Percentiles rank a stretch among this genome's conserved stretches.
Conservation (phyloP, 2,329 filamentous ascomycete species). For the Sarocladium kiliense region DNA sequence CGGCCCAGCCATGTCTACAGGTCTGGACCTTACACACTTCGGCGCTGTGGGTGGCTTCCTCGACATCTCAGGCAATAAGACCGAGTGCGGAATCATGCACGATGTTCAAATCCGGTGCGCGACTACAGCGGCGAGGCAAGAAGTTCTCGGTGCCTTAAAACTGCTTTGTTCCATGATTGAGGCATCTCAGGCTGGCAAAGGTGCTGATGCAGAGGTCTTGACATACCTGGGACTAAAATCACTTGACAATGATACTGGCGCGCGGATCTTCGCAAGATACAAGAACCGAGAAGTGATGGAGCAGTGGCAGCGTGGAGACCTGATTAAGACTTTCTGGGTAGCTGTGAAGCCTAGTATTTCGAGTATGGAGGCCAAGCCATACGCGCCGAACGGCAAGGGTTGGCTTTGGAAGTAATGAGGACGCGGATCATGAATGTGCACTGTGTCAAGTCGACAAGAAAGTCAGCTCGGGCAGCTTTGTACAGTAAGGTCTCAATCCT, state of each 20-base stretch:
- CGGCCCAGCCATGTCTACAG: conserved; percentile 17
- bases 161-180: conserved; percentile 16
- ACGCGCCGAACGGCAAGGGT: conserved; percentile 18
- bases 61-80: conserved; percentile 14
- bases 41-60: conserved; percentile 18
- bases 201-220: conserved; percentile 14
- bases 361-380: conserved; percentile 16
- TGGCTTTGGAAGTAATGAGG: conserved; percentile 20
- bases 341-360: conserved; percentile 15
- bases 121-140: conserved; percentile 10
- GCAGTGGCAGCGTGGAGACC: conserved; percentile 12
- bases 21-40: conserved; percentile 19
- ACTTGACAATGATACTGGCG: conserved; percentile 17
- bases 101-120: conserved; percentile 16
- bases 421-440: no score
- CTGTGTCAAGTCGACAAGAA: no score
- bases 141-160: conserved; percentile 14
- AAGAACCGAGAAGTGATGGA: conserved; percentile 18
- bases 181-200: conserved; percentile 10
- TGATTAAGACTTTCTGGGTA: conserved; percentile 17
- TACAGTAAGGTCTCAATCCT: no score
- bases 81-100: conserved; percentile 19
- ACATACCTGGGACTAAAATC: conserved; percentile 17
- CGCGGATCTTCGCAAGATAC: conserved; percentile 18
- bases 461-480: no score